Percentiles rank a stretch among this genome's conserved stretches.
These are phyloP conservation scores for Penicillium argentinense DNA, from an alignment of 495 filamentous ascomycete genomes.

Conservation along the genomic window DNA sequence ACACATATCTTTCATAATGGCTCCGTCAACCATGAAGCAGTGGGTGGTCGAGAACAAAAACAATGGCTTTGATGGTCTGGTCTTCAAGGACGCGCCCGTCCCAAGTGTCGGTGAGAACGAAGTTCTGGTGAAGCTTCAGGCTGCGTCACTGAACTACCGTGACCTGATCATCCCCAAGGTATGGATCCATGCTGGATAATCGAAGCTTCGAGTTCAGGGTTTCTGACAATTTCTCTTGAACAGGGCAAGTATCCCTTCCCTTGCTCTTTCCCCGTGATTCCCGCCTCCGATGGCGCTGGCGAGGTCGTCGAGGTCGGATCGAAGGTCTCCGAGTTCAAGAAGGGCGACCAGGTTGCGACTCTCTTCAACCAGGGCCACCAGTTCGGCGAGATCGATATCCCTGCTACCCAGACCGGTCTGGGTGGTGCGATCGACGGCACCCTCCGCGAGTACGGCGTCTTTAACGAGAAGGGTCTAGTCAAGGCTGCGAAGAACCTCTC, in stretches of 20 bases:
- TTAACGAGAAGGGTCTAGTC: constrained; percentile 70
- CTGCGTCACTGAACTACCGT: constrained; percentile 79
- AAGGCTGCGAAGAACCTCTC: constrained; percentile 60
- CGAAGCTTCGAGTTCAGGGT: not conserved
- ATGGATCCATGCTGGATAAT: constrained; percentile 4
- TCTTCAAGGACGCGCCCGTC: constrained; percentile 52
- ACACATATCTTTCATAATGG: constrained; percentile 35
- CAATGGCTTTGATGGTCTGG: constrained; percentile 61
- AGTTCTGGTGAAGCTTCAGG: constrained; percentile 73
- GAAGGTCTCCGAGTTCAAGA: constrained; percentile 64
- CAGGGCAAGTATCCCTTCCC: constrained; percentile 71
- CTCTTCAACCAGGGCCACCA: constrained; percentile 81
- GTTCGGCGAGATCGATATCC: constrained; percentile 52
- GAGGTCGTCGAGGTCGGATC: constrained; percentile 67
- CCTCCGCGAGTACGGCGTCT: constrained; percentile 69
- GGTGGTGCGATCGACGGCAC: constrained; percentile 72
- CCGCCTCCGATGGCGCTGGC: constrained; percentile 77
- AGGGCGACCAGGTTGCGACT: constrained; percentile 70
- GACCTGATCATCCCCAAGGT: constrained; percentile 75
- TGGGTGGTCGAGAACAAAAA: constrained; percentile 59
- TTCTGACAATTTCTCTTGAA: not conserved
- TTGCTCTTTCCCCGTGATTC: constrained; percentile 55
- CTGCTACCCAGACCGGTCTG: constrained; percentile 53
- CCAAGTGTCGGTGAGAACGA: constrained; percentile 67
- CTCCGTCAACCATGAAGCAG: constrained; percentile 59